phyloP scores from a whole-genome alignment of 2,329 filamentous ascomycete species.

The Arthrinium phaeospermum region DNA sequence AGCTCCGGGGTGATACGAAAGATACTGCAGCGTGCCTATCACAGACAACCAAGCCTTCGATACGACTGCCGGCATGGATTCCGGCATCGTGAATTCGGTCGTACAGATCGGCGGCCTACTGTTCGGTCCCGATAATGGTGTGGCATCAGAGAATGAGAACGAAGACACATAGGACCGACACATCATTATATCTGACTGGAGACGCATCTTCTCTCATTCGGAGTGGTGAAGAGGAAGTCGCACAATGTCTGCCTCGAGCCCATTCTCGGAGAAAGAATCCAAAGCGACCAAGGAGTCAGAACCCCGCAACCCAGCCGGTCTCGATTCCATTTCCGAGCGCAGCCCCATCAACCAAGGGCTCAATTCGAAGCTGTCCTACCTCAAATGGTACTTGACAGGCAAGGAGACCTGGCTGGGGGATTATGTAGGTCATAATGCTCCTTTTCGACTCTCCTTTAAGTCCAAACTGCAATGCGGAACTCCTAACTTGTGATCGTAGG shows the following conservation, averaged over 20 bases:
- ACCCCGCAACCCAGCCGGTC: background rate
- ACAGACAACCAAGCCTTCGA: too few relatives aligned
- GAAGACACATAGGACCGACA: background rate
- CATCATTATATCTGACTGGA: background rate
- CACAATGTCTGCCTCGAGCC: background rate
- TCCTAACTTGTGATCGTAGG: conserved; percentile 29
- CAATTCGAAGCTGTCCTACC: conserved; percentile 24
- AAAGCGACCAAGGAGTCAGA: background rate
- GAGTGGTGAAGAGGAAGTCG: background rate
- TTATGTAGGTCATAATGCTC: conserved; percentile 38
- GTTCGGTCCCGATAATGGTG: background rate
- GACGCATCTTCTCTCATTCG: background rate
- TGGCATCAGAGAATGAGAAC: background rate
- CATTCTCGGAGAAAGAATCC: conserved; percentile 18
- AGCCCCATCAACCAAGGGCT: background rate
- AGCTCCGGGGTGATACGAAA: conserved; percentile 15
- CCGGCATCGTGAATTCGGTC: background rate
- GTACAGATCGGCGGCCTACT: background rate
- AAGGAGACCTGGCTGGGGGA: conserved; percentile 45
- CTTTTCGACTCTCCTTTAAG: background rate
- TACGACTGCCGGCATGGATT: background rate
- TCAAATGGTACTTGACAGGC: conserved; percentile 42
- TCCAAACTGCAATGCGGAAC: background rate
- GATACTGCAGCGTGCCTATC: background rate
- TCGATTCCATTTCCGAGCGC: background rate